Evolutionary conservation across 2,329 filamentous ascomycete species (phyloP).

Genomic region (Aspergillus calidoustus): DNA sequence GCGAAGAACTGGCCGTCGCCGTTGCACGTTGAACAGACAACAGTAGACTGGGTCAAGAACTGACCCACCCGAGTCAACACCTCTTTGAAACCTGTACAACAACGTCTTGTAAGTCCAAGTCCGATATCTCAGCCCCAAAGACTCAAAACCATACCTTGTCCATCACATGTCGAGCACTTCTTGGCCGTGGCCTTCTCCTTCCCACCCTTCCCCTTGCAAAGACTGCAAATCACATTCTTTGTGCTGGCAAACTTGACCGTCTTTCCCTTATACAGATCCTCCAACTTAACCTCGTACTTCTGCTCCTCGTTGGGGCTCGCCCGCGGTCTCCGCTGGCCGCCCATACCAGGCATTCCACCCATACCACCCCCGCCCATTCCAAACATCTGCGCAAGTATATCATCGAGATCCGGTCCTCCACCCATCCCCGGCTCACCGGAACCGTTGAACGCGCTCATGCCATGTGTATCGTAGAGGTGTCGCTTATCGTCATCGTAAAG

Average conservation of each 20-base stretch:
- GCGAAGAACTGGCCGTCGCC: constrained; percentile 87
- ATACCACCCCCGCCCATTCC: constrained; percentile 59
- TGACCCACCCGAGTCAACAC: constrained; percentile 83
- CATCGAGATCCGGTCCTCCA: constrained; percentile 77
- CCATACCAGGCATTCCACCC: constrained; percentile 46
- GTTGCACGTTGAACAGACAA: constrained; percentile 80
- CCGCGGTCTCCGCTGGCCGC: constrained; percentile 51
- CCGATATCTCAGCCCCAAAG: background rate
- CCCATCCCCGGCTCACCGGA: constrained; percentile 67
- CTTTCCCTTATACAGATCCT: constrained; percentile 98
- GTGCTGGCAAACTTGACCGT: constrained; percentile 95
- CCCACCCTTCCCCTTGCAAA: constrained; percentile 86
- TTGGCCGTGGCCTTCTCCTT: constrained; percentile 89
- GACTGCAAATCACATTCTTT: constrained; percentile 86
- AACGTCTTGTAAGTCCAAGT: constrained; percentile 13
- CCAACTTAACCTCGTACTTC: constrained; percentile 85
- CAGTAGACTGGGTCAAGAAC: constrained; percentile 78
- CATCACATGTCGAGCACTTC: constrained; percentile 82
- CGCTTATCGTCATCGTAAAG: constrained; percentile 95
- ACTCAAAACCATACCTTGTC: constrained; percentile 59
- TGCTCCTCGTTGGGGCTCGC: constrained; percentile 85
- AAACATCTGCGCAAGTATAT: constrained; percentile 93
- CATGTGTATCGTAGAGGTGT: constrained; percentile 87
- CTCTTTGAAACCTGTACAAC: constrained; percentile 65
- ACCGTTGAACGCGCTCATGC: constrained; percentile 93